Base-by-base conservation (phyloP, 768 basidiomycete genomes). In the Kwoniella shandongensis region DNA sequence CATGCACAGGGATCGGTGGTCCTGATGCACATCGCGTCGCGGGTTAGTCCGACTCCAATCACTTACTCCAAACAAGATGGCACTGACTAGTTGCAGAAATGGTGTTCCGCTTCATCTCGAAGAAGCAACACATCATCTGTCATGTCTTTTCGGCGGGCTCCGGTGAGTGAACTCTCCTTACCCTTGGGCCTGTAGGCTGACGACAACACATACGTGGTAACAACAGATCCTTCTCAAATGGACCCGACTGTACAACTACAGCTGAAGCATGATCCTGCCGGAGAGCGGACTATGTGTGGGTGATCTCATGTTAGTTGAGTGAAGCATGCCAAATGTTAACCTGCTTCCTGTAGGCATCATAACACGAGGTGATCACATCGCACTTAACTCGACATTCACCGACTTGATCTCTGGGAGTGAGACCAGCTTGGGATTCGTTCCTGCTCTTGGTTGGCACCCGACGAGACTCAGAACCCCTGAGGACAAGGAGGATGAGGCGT, bases 311-410 rank as follows among this genome's bases (percentile, higher is more conserved):
- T 5, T 20, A 13, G 22, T n/a, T 45, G 15, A 4, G 3, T 3
- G 1, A 4, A 3, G 18, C 0, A 25, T 20, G 20, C 38, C 17
- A 17, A n/a, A 36, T 30, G 30, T 36, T 41, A 2, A 22, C 15
- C 17, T 38, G 27, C 1, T 5, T 47, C 1, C 6, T 23, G 7
- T n/a, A 67, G 66, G 62, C 1, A 18, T 65, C 4, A 60, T 64
- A 48, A 68, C 66, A 20, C 40, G 55, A 39, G 63, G 60, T 2
- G 63, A 68, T 44, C 4, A 29, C 0, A 60, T 65, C 22, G 38
- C 38, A 15, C 32, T 13, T 17, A 32, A 47, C 4, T 55, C 53
- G 3, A 39, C 62, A 4, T 63, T 23, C 23, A 23, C 51, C 8
- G 27, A 57, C n/a, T 47, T 57, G 6, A 30, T 11, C 18, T 25